phyloP scores from a whole-genome alignment of 257 asterid species.

The Solanum habrochaites region DNA sequence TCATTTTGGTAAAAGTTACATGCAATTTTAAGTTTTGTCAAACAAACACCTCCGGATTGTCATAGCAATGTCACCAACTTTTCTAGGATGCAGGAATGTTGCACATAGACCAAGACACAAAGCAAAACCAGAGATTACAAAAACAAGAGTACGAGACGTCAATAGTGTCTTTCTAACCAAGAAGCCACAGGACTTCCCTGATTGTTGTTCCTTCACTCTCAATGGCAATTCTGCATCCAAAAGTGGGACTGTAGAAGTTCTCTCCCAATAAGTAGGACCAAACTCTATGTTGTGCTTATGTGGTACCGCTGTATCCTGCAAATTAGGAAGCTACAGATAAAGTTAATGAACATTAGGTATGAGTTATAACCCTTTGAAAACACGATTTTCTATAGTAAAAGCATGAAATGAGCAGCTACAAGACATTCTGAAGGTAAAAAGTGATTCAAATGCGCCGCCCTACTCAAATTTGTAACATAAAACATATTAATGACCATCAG shows the following conservation, averaged over 20 bases:
- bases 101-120: constrained; percentile 71
- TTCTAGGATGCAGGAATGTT: constrained; percentile 51
- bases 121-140: constrained; percentile 27
- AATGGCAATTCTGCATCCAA: constrained; percentile 41
- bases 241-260: constrained; percentile 41
- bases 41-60: constrained; percentile 56
- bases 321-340: background rate
- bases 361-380: background rate
- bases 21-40: constrained; percentile 13
- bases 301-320: constrained; percentile 28
- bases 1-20: background rate
- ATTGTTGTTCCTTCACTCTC: constrained; percentile 23
- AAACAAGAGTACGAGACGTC: constrained; percentile 36
- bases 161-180: constrained; percentile 11
- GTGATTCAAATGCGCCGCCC: background rate
- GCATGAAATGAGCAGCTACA: background rate
- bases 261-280: constrained; percentile 6
- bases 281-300: constrained; percentile 9
- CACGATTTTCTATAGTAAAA: background rate
- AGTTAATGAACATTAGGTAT: constrained; percentile 1
- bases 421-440: background rate
- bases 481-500: background rate
- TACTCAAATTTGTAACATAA: background rate
- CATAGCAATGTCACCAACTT: constrained; percentile 37
- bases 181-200: constrained; percentile 21